Base-by-base conservation (phyloP, 73 alveolate genomes). In the Paramecium sexaurelia region DNA sequence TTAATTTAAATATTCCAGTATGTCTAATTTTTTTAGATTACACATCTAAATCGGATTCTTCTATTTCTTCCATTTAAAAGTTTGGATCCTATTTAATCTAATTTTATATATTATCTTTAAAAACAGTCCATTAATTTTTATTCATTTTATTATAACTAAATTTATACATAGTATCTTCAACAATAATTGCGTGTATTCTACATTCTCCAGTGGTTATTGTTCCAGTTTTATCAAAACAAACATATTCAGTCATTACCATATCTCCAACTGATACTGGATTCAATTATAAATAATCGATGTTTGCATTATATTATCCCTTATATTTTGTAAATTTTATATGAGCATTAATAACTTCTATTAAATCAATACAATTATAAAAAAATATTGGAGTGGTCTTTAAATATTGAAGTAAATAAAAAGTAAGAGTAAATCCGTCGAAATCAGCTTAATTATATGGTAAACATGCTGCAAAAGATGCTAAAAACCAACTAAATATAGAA, bases 231-330 rank as follows among this genome's bases (percentile, higher is more conserved):
- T 78, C 90, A 43, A 78, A 78, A 41, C 90, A 78, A 0, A 78
- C 90, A 78, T 41, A 78, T 45, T 78, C 90, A 6, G 90, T 78
- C 90, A 78, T 78, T 2, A 78, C 90, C 40, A 78, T 22, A 43
- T 78, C 90, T 41, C 90, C 90, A 13, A 78, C 73, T 3, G 90
- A 78, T 40, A 40, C 90, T 19, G 75, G 68, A 78, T 78, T 78
- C 9, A 78, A 24, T 45, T 78, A 9, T 43, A 29, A 2, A 26
- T 78, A 78, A 78, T 78, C 55, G 4, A 78, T 78, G 9, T 29
- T 26, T 0, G 83, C 26, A 61, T 29, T 61, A 6, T 61, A 0
- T 4, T 22, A 32, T 61, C 83, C 83, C 19, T 45, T 78, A 19
- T 29, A 78, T 41, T 22, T 43, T 39, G 40, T 39, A 41, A 37